phyloP scores from a whole-genome alignment of 225 moss, liverwort and hornwort species.

The Sphagnum tenellum region DNA sequence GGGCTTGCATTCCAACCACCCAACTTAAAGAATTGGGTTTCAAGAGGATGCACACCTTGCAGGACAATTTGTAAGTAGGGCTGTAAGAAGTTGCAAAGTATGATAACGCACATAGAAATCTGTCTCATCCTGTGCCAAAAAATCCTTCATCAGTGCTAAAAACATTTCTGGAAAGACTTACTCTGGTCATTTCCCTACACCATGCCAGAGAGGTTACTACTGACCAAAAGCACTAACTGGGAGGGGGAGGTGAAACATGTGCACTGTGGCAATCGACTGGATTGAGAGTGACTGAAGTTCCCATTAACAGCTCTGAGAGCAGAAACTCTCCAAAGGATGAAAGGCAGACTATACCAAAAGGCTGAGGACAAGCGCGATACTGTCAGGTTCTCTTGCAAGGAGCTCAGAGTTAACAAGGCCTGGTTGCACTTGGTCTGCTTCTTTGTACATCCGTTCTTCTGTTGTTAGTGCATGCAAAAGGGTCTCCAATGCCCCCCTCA shows the following conservation, averaged over 20 bases:
- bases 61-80: slow-evolving; percentile 84
- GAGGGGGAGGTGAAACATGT: no score
- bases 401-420: slow-evolving; percentile 89
- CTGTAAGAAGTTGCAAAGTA: slow-evolving; percentile 84
- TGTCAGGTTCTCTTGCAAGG: slow-evolving; percentile 82
- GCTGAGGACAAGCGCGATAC: slow-evolving; percentile 81
- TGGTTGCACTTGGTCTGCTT: slow-evolving; percentile 59
- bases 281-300: no score
- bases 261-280: no score
- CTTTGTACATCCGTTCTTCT: slow-evolving; percentile 57
- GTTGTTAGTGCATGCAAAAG: slow-evolving; percentile 85
- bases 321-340: not conserved
- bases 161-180: no score
- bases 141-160: no score
- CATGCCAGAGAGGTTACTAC: no score
- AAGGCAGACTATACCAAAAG: slow-evolving; percentile 64
- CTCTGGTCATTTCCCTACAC: no score
- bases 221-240: no score
- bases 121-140: slow-evolving; percentile 58
- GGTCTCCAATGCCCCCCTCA: slow-evolving; percentile 89
- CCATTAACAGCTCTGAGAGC: no score
- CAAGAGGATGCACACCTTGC: slow-evolving; percentile 57
- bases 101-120: slow-evolving; percentile 98
- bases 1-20: not conserved
- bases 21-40: not conserved